Evolutionary conservation across 1,284 basidiomycete genomes (phyloP).

Genomic region (Trichosporon sp.): DNA sequence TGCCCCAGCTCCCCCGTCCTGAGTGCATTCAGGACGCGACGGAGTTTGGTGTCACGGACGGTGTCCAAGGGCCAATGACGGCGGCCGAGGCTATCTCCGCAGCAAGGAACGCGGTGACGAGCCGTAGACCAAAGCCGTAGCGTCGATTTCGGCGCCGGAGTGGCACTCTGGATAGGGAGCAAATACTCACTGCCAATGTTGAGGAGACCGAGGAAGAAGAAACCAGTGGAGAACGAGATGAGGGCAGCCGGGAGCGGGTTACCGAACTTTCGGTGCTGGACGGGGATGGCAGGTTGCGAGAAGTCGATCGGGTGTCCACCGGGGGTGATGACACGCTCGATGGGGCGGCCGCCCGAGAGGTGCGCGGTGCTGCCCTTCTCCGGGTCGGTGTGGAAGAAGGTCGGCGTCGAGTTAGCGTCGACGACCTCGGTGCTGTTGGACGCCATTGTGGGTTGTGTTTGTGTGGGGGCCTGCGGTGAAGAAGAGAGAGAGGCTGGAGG

Average conservation of each 20-base stretch:
- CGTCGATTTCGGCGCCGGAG: not conserved
- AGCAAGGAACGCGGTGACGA: slow-evolving; percentile 11
- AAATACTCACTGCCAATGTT: slow-evolving; percentile 19
- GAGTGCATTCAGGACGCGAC: slow-evolving; percentile 4
- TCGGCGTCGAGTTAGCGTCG: slow-evolving; percentile 20
- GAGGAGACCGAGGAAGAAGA: slow-evolving; percentile 30
- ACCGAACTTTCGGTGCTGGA: slow-evolving; percentile 35
- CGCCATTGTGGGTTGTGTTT: not conserved
- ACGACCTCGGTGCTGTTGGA: slow-evolving; percentile 13
- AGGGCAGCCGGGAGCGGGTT: slow-evolving; percentile 34
- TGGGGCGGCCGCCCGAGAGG: slow-evolving; percentile 15
- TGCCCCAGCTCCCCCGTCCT: not conserved
- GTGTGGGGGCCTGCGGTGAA: not conserved
- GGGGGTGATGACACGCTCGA: slow-evolving; percentile 32
- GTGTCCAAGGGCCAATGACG: slow-evolving; percentile 11
- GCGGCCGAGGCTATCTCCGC: not conserved
- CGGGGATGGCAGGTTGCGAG: slow-evolving; percentile 35
- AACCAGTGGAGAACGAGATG: slow-evolving; percentile 25
- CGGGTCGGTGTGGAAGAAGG: slow-evolving; percentile 25
- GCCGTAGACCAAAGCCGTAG: not conserved
- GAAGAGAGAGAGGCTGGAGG: not conserved
- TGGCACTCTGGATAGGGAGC: not conserved
- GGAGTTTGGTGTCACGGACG: slow-evolving; percentile 5
- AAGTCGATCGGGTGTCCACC: slow-evolving; percentile 37
- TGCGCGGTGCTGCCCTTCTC: slow-evolving; percentile 30